These are phyloP conservation scores for Penicillium mononematosum DNA, from an alignment of 495 filamentous ascomycete species.

Conservation along the genomic window DNA sequence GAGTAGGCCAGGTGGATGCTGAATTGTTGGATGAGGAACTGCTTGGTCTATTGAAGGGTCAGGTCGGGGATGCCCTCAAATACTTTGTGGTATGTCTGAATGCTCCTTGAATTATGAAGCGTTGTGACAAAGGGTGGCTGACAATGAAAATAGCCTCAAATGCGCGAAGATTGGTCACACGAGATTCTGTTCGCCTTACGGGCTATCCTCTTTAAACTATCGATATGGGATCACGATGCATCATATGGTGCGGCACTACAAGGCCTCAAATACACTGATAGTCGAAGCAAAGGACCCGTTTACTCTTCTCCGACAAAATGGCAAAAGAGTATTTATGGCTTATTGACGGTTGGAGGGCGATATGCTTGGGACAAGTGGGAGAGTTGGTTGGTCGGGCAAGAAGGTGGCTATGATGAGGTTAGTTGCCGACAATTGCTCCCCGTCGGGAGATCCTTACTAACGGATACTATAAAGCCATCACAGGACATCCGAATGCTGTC, in stretches of 20 bases:
- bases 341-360: constrained; percentile 81
- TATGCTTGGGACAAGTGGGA: constrained; percentile 93
- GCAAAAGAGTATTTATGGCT: constrained; percentile 83
- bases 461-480: constrained; percentile 37
- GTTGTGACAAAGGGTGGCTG: neutral
- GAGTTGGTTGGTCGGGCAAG: constrained; percentile 72
- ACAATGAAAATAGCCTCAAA: constrained; percentile 45
- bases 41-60: constrained; percentile 75
- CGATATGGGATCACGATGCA: constrained; percentile 93
- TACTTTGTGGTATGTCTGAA: constrained; percentile 65
- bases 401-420: constrained; percentile 67
- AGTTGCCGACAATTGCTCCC: constrained; percentile 3
- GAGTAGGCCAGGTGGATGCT: constrained; percentile 95
- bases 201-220: constrained; percentile 84
- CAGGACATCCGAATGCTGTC: constrained; percentile 58
- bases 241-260: constrained; percentile 93
- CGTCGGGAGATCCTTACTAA: constrained; percentile 17
- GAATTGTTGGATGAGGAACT: constrained; percentile 95
- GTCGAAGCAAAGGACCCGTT: constrained; percentile 61
- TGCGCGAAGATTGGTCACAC: constrained; percentile 77
- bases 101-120: too few species aligned
- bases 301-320: constrained; percentile 62
- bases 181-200: constrained; percentile 80
- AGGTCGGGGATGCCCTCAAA: constrained; percentile 86
- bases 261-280: constrained; percentile 86